These are phyloP conservation scores for Flaveria sonorensis DNA, from an alignment of 129 eudicot genomes.

Conservation along the genomic window DNA sequence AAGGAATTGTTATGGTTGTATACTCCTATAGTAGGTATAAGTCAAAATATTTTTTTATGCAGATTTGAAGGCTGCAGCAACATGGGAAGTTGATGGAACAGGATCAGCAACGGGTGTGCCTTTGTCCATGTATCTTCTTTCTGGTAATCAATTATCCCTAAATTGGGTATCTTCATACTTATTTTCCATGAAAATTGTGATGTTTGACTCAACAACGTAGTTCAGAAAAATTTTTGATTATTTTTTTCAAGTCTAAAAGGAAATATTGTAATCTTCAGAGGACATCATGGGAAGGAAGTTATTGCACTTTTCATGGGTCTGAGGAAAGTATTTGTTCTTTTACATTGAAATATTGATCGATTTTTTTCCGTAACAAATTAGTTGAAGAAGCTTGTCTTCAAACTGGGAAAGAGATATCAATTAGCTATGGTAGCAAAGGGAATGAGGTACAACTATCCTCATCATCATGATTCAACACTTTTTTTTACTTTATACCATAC, in stretches of 20 bases:
- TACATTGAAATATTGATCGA: neutral
- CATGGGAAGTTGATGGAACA: slow-evolving; percentile 97
- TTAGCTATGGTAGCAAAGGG: slow-evolving; percentile 97
- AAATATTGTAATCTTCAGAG: neutral
- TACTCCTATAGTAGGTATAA: neutral
- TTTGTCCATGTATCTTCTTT: slow-evolving; percentile 86
- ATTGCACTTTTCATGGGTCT: slow-evolving; percentile 11
- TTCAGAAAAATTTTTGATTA: neutral
- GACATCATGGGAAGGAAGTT: neutral
- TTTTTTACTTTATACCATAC: neutral
- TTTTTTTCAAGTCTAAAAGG: neutral
- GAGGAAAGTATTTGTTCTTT: neutral
- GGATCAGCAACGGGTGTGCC: slow-evolving; percentile 71
- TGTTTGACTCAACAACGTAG: neutral
- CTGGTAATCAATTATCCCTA: slow-evolving; percentile 49
- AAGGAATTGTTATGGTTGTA: neutral
- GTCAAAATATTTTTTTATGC: slow-evolving; percentile 25
- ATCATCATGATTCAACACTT: slow-evolving; percentile 11
- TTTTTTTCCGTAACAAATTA: slow-evolving; percentile 21
- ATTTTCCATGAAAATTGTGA: slow-evolving; percentile 1
- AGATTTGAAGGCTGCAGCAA: slow-evolving; percentile 84
- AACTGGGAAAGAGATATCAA: slow-evolving; percentile 73
- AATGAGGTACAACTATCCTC: slow-evolving; percentile 66
- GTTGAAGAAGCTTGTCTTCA: slow-evolving; percentile 53
- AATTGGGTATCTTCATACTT: neutral